Evolutionary conservation across 2,329 filamentous ascomycete genomes (phyloP), one percentile per base, ranked within the genome.

Genomic region (Pseudogymnoascus sp.): DNA sequence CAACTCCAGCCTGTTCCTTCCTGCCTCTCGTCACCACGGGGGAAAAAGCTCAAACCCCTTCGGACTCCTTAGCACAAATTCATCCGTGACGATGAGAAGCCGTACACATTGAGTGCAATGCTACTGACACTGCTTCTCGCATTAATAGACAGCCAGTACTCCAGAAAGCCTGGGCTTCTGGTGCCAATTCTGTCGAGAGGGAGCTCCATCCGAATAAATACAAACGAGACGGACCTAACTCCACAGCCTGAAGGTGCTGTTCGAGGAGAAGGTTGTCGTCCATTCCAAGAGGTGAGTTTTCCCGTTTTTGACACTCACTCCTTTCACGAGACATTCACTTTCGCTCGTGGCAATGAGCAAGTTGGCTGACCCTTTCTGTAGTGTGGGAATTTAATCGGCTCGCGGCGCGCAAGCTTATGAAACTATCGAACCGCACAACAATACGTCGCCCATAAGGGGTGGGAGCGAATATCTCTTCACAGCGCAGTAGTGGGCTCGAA

Each of bases 401-500:
- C 26, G 50, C 50, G 33, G 50, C 50, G 50, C 50, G 50, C 50
- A 57, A 57, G 50, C 28, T 57, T 57, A 57, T 57, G 50, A 33
- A 57, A 57, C 50, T 33, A 57, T 57, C 50, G 50, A 57, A 33
- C 28, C n/a, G 3, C 28, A 57, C 50, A 57, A 57, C 28, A 57
- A 19, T 33, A 57, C 50, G 26, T 76, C 15, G 78, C 77, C 65
- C 71, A 72, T 63, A 69, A 71, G 67, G 65, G 74, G 63, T 73
- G 76, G 40, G 79, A 77, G 78, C 81, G 59, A 80, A 78, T 13
- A 74, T 88, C 65, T 84, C 82, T 9, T 78, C 84, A 15, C 84
- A 83, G 69, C 82, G 78, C 69, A 85, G 85, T 69, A 85, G 87
- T 59, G 81, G 80, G 63, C 87, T 82, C 71, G 80, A 78, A 8